Evolutionary conservation across 768 basidiomycete species (phyloP).

Genomic region (Cystobasidium onofrii): DNA sequence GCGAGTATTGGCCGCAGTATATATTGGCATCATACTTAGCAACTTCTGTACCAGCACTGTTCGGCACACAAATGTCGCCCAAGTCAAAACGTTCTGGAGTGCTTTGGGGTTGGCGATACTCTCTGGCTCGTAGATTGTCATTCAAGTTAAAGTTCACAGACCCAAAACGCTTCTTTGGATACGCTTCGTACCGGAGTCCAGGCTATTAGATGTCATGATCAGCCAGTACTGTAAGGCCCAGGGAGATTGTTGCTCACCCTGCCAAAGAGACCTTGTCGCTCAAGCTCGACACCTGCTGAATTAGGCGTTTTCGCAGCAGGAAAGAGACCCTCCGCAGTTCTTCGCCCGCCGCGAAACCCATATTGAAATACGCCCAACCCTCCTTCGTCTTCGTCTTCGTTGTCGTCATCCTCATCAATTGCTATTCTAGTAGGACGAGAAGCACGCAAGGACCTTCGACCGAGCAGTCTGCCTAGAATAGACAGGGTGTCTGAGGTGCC

Average conservation of each 20-base stretch:
- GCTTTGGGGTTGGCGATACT: background rate
- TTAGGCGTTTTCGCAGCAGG: conserved; percentile 22
- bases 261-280: conserved; percentile 74
- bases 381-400: conserved; percentile 28
- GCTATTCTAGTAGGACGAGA: background rate
- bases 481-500: background rate
- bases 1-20: conserved; percentile 77
- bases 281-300: conserved; percentile 54
- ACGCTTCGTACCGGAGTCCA: background rate
- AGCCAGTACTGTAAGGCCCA: conserved; percentile 49
- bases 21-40: conserved; percentile 64
- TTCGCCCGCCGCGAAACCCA: background rate
- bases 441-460: background rate
- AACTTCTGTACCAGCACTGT: conserved; percentile 69
- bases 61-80: conserved; percentile 63
- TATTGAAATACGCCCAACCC: background rate
- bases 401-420: conserved; percentile 18
- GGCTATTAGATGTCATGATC: background rate
- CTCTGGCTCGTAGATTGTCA: conserved; percentile 25
- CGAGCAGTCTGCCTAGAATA: background rate
- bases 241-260: conserved; percentile 48
- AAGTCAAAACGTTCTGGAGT: conserved; percentile 17
- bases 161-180: conserved; percentile 17
- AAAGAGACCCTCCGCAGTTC: conserved; percentile 32
- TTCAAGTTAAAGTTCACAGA: conserved; percentile 14